A percentile compares a stretch with the other conserved stretches of the same genome.
These are phyloP conservation scores for Phytophthora nicotianae DNA, from an alignment of 352 stramenopile species.

Conservation along the genomic window DNA sequence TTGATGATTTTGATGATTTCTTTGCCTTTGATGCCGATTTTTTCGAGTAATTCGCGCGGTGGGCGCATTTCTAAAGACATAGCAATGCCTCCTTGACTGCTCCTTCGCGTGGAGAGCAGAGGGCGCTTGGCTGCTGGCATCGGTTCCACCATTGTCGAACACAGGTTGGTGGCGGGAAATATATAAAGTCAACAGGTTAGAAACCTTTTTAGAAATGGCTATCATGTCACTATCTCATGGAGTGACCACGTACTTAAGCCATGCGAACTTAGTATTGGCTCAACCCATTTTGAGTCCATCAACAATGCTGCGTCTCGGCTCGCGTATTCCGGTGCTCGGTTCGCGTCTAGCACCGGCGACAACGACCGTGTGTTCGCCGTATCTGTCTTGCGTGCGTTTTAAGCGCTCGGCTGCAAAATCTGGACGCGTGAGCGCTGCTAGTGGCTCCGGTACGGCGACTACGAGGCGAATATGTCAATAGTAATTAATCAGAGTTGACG, in stretches of 20 bases:
- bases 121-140: not conserved
- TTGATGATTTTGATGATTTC: conserved; percentile 39
- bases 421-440: conserved; percentile 17
- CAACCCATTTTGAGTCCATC: conserved; percentile 13
- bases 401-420: conserved; percentile 44
- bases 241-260: not conserved
- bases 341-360: conserved; percentile 7
- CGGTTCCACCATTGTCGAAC: conserved; percentile 9
- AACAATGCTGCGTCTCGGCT: conserved; percentile 30
- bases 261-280: not conserved
- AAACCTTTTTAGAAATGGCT: not conserved
- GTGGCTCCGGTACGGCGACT: conserved; percentile 21
- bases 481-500: conserved; percentile 1
- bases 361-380: conserved; percentile 10
- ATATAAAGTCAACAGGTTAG: not conserved
- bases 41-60: conserved; percentile 28
- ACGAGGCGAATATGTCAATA: not conserved
- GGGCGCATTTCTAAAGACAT: conserved; percentile 29
- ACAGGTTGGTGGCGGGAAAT: not conserved
- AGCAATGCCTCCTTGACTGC: conserved; percentile 18
- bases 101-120: conserved; percentile 4
- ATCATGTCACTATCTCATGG: not conserved
- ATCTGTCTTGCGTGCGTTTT: conserved; percentile 29
- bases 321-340: conserved; percentile 17
- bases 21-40: conserved; percentile 38